Base-by-base conservation (phyloP, 306 rosid genomes). In the Glycine tomentella region DNA sequence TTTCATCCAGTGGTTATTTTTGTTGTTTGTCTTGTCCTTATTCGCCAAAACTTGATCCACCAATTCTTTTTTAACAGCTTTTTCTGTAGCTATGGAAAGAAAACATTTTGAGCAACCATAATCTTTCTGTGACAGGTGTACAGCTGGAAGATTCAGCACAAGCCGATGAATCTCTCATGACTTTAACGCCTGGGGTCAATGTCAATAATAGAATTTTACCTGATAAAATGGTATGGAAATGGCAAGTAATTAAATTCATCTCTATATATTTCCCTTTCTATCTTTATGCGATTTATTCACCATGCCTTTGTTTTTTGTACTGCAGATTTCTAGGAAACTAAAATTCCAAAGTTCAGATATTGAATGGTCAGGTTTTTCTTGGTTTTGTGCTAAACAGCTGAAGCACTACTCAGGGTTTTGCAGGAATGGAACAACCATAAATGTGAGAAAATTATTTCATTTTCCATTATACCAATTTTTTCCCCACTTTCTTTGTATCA, bases 351-450 rank as follows among this genome's bases (percentile, higher is more conserved):
- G 81, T 58, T 91, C 94, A 34, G 89, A 86, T 77, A 90, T 91
- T 82, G 88, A 82, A 80, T 93, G 97, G 97, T 91, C 92, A 80
- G 92, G 97, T 59, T 16, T 13, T 76, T 70, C 92, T 71, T 91
- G 92, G 92, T 80, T 80, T 82, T 90, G 97, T 86, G 80, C 90
- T 85, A 93, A 91, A 84, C 94, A 87, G 88, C 94, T 93, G 69
- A 93, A 88, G 83, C 97, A 93, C 86, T 91, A 88, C 85, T 77
- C 91, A 7, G 90, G 93, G 46, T 89, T 93, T 85, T 82, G 76
- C 72, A 86, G 90, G 88, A 88, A 90, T 70, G 91, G 88, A 58
- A 87, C 82, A 15, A 63, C 87, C 55, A 81, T 93, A 72, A 25
- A 84, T 82, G 97, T 93, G 88, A 88, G 93, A 59, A 75, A 83